These are phyloP conservation scores for Stygiomarasmius scandens DNA, from an alignment of 1,284 basidiomycete genomes.

Conservation along the genomic window DNA sequence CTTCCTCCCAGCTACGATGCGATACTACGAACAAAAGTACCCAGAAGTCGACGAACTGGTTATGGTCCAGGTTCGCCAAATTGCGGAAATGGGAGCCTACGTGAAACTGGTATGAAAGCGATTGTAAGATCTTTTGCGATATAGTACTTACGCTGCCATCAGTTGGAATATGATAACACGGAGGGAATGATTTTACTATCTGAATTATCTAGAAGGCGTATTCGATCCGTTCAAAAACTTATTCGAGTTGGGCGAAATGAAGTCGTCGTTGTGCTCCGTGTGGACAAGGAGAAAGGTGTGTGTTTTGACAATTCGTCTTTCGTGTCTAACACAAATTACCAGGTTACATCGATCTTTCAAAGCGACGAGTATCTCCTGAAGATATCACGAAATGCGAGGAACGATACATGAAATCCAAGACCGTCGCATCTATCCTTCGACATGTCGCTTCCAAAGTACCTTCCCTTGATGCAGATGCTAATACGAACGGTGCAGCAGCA, in stretches of 20 bases:
- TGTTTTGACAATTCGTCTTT: slow-evolving; percentile 21
- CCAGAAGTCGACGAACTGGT: slow-evolving; percentile 96
- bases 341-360: slow-evolving; percentile 99
- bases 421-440: slow-evolving; percentile 90
- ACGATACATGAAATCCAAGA: slow-evolving; percentile 97
- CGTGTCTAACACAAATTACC: slow-evolving; percentile 7
- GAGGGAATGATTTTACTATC: slow-evolving; percentile 99
- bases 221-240: slow-evolving; percentile 96
- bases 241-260: slow-evolving; percentile 98
- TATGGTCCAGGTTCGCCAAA: slow-evolving; percentile 99
- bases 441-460: slow-evolving; percentile 91
- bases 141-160: slow-evolving; percentile 14
- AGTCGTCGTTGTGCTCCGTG: slow-evolving; percentile 96
- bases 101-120: slow-evolving; percentile 84
- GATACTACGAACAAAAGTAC: slow-evolving; percentile 81
- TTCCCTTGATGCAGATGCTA: slow-evolving; percentile 40
- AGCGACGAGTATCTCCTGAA: slow-evolving; percentile 98
- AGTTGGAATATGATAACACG: slow-evolving; percentile 99
- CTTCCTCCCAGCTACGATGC: slow-evolving; percentile 48
- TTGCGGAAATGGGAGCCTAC: slow-evolving; percentile 99
- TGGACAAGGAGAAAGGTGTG: slow-evolving; percentile 98
- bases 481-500: slow-evolving; percentile 23
- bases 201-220: slow-evolving; percentile 95
- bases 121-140: slow-evolving; percentile 6
- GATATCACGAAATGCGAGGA: slow-evolving; percentile 99